phyloP scores from a whole-genome alignment of 1,284 basidiomycete species.

The Lentinula novae-zelandiae region DNA sequence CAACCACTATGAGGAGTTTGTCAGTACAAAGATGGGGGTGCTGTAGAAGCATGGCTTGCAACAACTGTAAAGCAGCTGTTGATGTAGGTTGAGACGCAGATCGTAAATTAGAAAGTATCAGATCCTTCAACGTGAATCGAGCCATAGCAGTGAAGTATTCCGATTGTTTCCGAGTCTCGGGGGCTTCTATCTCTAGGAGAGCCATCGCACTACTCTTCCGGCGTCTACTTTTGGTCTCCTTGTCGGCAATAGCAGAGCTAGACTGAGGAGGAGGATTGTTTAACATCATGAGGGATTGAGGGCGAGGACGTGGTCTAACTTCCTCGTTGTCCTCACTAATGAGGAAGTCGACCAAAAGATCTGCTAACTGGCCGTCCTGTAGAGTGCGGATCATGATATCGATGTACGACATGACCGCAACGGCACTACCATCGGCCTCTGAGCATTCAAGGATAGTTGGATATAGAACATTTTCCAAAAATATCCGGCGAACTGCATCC shows the following conservation, averaged over 20 bases:
- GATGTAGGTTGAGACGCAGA: constrained; percentile 62
- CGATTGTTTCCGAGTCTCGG: constrained; percentile 59
- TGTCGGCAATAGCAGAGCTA: constrained; percentile 24
- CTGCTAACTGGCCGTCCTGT: constrained; percentile 64
- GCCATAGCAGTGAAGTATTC: constrained; percentile 85
- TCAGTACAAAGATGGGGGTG: constrained; percentile 69
- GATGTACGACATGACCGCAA: constrained; percentile 96
- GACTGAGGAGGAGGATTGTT: constrained; percentile 32
- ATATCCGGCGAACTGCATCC: constrained; percentile 81
- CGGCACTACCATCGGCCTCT: constrained; percentile 87
- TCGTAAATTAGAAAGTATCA: constrained; percentile 75
- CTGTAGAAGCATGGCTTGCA: constrained; percentile 69
- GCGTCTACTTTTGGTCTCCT: constrained; percentile 44
- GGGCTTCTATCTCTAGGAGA: constrained; percentile 79
- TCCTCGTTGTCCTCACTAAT: constrained; percentile 81
- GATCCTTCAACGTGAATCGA: constrained; percentile 87
- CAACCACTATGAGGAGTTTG: constrained; percentile 64
- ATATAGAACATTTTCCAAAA: constrained; percentile 91
- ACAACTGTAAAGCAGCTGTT: constrained; percentile 75
- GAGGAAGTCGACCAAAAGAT: constrained; percentile 75
- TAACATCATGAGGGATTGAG: constrained; percentile 46
- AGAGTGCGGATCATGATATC: constrained; percentile 83
- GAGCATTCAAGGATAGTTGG: constrained; percentile 94
- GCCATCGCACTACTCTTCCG: constrained; percentile 85
- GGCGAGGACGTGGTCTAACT: constrained; percentile 41